Base-by-base conservation (phyloP, 257 asterid species). In the Solanum paucissectum region DNA sequence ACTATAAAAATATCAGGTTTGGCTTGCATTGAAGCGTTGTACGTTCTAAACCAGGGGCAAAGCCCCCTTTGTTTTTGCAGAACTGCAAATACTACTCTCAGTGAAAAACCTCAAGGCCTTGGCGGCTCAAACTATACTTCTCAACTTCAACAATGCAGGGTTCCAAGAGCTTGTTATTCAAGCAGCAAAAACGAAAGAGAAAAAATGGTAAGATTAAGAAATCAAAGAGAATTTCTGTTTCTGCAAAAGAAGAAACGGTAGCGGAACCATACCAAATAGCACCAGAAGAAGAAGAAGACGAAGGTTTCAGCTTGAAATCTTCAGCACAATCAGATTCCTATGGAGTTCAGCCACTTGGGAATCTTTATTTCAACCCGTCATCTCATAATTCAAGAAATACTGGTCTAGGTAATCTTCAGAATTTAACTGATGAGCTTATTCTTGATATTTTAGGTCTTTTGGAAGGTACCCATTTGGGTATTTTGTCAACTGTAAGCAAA, bases 261-360 rank as follows among this genome's bases (percentile, higher is more conserved):
- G 60, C 79, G 79, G 20, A 81, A 55, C 64, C 76, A 34, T 75
- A 83, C 74, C 88, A 38, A 62, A 46, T 87, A 84, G 93, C 74
- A 6, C 52, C 68, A 36, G 76, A 38, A 21, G 93, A 88, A 42
- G 93, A 84, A 38, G 94, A 88, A 33, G 95, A 91, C 29, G 95
- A 92, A 34, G 94, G 95, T 27, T 97, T 97, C 91, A 93, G 92
- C 87, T 89, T 97, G 90, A 95, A 94, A 92, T 88, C 87, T 87
- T 91, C 97, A 52, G 92, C 94, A 21, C 90, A 84, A 44, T 94
- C 97, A 37, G 90, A 91, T 84, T 92, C 95, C 4, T 95, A 94
- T 40, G 95, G 98, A 23, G 98, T 97, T 85, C 98, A 97, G 60
- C 99, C 99, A 9, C 89, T 97, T 86, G 99, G 99, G 4, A 97